A percentile compares a stretch with the other conserved stretches of the same genome.
phyloP scores from a whole-genome alignment of 768 basidiomycete species.

The Pleurotus pulmonarius region DNA sequence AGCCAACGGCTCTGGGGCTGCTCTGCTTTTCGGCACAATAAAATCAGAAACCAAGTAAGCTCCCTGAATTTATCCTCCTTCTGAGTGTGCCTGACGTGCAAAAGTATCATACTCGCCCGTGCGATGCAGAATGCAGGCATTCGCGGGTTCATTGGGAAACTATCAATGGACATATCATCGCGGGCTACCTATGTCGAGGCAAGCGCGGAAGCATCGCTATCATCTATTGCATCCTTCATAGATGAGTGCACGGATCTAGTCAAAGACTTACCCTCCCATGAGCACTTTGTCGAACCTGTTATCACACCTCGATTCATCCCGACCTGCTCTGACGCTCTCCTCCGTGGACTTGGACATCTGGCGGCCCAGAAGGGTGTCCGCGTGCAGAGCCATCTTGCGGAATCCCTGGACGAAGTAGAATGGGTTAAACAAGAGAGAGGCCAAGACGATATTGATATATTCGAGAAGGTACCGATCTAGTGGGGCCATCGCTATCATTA shows the following conservation, averaged over 20 bases:
- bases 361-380: slow-evolving; percentile 41
- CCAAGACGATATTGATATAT: slow-evolving; percentile 70
- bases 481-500: neutral
- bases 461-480: slow-evolving; percentile 48
- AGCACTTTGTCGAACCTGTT: slow-evolving; percentile 70
- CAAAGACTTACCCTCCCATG: slow-evolving; percentile 35
- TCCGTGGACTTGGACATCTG: slow-evolving; percentile 58
- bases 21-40: slow-evolving; percentile 82
- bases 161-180: slow-evolving; percentile 84
- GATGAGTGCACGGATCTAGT: slow-evolving; percentile 39
- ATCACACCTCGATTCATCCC: slow-evolving; percentile 90
- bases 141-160: slow-evolving; percentile 82
- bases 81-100: neutral
- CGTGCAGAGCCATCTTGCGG: slow-evolving; percentile 82
- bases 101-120: slow-evolving; percentile 74
- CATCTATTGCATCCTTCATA: slow-evolving; percentile 55
- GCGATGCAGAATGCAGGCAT: slow-evolving; percentile 70
- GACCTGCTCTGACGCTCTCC: slow-evolving; percentile 73
- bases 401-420: slow-evolving; percentile 71
- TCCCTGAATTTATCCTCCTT: neutral
- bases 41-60: slow-evolving; percentile 76
- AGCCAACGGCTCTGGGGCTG: slow-evolving; percentile 74
- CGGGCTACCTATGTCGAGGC: slow-evolving; percentile 69
- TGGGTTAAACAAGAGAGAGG: slow-evolving; percentile 63
- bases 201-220: slow-evolving; percentile 44